Base-by-base conservation (phyloP, 768 basidiomycete genomes). In the Hypholoma fasciculare region DNA sequence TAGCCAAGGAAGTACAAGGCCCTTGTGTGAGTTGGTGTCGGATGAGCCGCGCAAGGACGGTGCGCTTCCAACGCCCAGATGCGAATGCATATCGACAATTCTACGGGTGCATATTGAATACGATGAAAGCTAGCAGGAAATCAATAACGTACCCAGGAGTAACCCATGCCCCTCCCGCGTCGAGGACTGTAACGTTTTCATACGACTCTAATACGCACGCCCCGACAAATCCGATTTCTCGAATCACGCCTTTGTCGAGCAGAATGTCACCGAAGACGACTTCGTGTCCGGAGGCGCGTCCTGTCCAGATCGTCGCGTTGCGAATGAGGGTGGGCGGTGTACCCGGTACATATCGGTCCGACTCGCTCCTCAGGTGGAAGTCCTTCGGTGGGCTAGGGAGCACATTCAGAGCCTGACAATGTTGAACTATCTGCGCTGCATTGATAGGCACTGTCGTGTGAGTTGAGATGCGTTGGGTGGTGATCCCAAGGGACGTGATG, bases 221-320 rank as follows among this genome's bases (percentile, higher is more conserved):
- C 46, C 70, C 54, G 57, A 84, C 68, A 61, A 76, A 64, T 19
- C 86, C 86, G 36, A 85, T 69, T 17, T 71, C 76, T 49, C 79
- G 77, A 56, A 88, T 78, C 34, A 88, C 68, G 6, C 86, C 86
- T 37, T 76, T 78, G 53, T 86, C 82, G 17, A 92, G 71, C 2
- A 87, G 71, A 13, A 93, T 63, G 57, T 86, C 84, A 7, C 85
- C 86, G n/a, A 73, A 67, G 27, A 88, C 62, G 20, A 87, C 75
- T 66, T 87, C 85, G 9, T 76, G 73, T 16, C 86, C 86, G 46
- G 80, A 74, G 27, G 70, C 67, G 51, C 73, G 74, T 34, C 85
- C 86, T 1, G 85, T 81, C 86, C 86, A 80, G 52, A 89, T 76
- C 42, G 82, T 89, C n/a, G 87, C 92, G 65, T 94, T 92, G 67